Evolutionary conservation across 2,329 filamentous ascomycete genomes (phyloP).

Genomic region (Remersonia thermophila): DNA sequence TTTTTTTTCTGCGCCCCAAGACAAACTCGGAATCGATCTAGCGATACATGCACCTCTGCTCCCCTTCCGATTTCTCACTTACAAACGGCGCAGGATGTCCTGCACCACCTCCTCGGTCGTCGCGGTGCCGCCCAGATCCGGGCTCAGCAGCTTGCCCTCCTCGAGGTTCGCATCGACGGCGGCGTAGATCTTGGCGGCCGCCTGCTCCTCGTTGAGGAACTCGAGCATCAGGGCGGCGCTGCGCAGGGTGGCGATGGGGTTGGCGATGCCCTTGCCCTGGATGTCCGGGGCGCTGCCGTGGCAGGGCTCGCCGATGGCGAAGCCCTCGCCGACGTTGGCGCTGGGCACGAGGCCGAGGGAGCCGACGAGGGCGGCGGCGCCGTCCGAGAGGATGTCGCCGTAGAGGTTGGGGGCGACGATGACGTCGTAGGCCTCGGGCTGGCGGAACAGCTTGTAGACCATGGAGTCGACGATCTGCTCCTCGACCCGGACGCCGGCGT

Average conservation of each 20-base stretch:
- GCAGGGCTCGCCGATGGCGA: conserved; percentile 96
- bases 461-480: conserved; percentile 99
- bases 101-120: conserved; percentile 76
- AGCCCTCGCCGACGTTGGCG: conserved; percentile 87
- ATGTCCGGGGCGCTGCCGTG: conserved; percentile 95
- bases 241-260: conserved; percentile 88
- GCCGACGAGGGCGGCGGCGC: conserved; percentile 85
- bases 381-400: conserved; percentile 92
- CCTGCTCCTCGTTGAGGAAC: conserved; percentile 77
- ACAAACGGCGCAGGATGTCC: conserved; percentile 76
- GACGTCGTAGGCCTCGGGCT: conserved; percentile 90
- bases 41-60: background rate
- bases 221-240: conserved; percentile 92
- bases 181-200: conserved; percentile 79
- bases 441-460: conserved; percentile 99
- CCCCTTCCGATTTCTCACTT: conserved; percentile 19
- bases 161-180: conserved; percentile 85
- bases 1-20: background rate
- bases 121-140: conserved; percentile 80
- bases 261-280: conserved; percentile 81
- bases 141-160: conserved; percentile 70
- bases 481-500: conserved; percentile 51
- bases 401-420: conserved; percentile 97
- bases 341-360: conserved; percentile 84
- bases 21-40: background rate